A percentile compares a stretch with the other conserved stretches of the same genome.
Evolutionary conservation across 1,139 yeast species (phyloP).

Genomic region (Magnusiomyces suaveolens): DNA sequence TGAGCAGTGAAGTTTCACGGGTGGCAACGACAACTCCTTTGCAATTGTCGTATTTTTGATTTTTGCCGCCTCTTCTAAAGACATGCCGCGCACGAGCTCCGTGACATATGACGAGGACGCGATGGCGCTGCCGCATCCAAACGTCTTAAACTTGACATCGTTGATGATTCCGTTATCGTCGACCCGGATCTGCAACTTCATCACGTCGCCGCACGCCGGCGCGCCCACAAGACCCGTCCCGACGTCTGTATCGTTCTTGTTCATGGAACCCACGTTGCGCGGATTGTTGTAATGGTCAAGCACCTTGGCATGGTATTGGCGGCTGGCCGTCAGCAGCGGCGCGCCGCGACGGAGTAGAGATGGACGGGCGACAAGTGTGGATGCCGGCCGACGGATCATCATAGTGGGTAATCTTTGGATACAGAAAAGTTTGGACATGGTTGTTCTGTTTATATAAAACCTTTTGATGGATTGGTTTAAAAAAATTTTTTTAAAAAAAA

Average conservation of each 20-base stretch:
- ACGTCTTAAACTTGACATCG: slow-evolving; percentile 95
- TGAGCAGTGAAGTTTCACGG: slow-evolving; percentile 93
- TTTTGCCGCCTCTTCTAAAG: slow-evolving; percentile 84
- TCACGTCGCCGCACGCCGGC: slow-evolving; percentile 98
- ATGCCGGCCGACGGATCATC: not conserved
- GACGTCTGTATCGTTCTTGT: slow-evolving; percentile 66
- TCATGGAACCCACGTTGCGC: slow-evolving; percentile 88
- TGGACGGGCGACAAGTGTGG: not conserved
- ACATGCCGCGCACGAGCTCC: slow-evolving; percentile 89
- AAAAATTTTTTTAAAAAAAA: too few relatives aligned
- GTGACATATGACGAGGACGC: slow-evolving; percentile 94
- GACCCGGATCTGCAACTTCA: slow-evolving; percentile 92
- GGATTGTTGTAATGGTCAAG: slow-evolving; percentile 96
- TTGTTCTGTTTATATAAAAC: not conserved
- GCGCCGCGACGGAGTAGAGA: not conserved
- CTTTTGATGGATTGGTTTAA: not conserved
- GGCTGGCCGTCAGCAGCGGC: too few relatives aligned
- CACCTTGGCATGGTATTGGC: slow-evolving; percentile 32
- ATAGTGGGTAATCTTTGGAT: not conserved
- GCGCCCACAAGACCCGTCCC: slow-evolving; percentile 97
- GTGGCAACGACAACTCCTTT: slow-evolving; percentile 86
- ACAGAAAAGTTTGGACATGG: not conserved
- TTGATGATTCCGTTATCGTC: slow-evolving; percentile 84
- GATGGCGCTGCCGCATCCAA: slow-evolving; percentile 97
- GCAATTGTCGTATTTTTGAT: slow-evolving; percentile 90